phyloP scores from a whole-genome alignment of 495 filamentous ascomycete species.

The Xylaria castorea region DNA sequence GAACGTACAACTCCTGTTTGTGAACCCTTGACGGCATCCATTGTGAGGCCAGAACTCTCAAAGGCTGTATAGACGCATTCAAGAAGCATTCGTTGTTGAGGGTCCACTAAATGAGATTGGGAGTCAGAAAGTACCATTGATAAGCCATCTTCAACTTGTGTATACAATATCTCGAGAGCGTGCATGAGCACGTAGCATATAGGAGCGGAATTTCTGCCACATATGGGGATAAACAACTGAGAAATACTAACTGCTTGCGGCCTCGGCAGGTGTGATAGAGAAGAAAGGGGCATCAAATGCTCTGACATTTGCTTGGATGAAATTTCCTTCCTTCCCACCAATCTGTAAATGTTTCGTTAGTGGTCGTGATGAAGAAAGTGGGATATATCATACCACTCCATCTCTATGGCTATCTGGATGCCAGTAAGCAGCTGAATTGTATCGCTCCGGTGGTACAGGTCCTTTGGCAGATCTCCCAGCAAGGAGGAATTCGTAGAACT shows the following conservation, averaged over 20 bases:
- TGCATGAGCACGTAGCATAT: neutral
- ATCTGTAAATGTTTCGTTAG: neutral
- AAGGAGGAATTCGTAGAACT: conserved; percentile 55
- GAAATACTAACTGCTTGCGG: conserved; percentile 33
- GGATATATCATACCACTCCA: neutral
- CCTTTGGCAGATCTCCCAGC: conserved; percentile 43
- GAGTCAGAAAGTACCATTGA: neutral
- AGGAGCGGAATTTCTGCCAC: neutral
- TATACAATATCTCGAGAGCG: neutral
- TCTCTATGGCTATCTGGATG: neutral
- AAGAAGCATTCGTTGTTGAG: conserved; percentile 53
- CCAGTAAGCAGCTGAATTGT: neutral
- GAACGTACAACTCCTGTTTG: neutral
- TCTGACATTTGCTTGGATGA: conserved; percentile 53
- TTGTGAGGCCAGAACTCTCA: conserved; percentile 46
- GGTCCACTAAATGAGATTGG: conserved; percentile 37
- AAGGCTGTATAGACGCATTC: conserved; percentile 64
- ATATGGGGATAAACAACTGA: neutral
- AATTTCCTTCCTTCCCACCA: conserved; percentile 48
- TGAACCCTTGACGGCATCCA: conserved; percentile 29
- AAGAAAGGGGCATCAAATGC: conserved; percentile 63
- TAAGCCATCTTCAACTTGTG: too few species aligned
- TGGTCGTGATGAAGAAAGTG: neutral
- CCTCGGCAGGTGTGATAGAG: conserved; percentile 59
- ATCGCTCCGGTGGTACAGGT: neutral